Evolutionary conservation across 1,284 basidiomycete genomes (phyloP), one percentile per base, ranked within the genome.

Genomic region (Erythrobasidium hasegawianum): DNA sequence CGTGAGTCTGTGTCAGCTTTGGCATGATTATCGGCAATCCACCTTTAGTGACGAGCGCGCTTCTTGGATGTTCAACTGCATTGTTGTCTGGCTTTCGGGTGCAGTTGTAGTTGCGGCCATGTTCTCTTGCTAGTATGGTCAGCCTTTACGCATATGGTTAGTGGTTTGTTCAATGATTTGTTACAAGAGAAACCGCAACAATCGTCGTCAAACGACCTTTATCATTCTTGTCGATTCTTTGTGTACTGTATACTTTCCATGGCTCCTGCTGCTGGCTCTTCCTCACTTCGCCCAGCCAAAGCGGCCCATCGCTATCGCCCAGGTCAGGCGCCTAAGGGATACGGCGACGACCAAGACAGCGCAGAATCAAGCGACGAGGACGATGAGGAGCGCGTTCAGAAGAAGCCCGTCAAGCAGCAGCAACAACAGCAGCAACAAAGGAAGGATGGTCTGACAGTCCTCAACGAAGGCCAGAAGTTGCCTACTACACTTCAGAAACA

Each of bases 221-320:
- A 4, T 11, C 4, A 33, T 33, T 33, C 33, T 33, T 33, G 33
- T 22, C n/a, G 38, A n/a, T n/a, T n/a, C n/a, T n/a, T n/a, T n/a
- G n/a, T n/a, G n/a, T n/a, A n/a, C n/a, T n/a, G n/a, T n/a, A n/a
- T n/a, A n/a, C n/a, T n/a, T n/a, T n/a, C 16, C 39, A 64, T 64
- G 61, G 61, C 61, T 16, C 61, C 61, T 43, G 41, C 62, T 13
- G 43, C 62, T 9, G 47, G 50, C 39, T 45, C 54, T 29, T 41
- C 40, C 16, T 16, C 62, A 11, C 38, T 29, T 11, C 41, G 62
- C 7, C 62, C 62, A 27, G 62, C 62, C 16, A 39, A 40, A 43
- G 55, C 62, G 40, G 62, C 62, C 14, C 56, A 65, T 57, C 62
- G 62, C n/a, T 65, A 65, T 45, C 40, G 62, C 14, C 55, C 55